Evolutionary conservation across 208 protist genomes (phyloP).

Genomic region (Jaenimonas drosophilae): DNA sequence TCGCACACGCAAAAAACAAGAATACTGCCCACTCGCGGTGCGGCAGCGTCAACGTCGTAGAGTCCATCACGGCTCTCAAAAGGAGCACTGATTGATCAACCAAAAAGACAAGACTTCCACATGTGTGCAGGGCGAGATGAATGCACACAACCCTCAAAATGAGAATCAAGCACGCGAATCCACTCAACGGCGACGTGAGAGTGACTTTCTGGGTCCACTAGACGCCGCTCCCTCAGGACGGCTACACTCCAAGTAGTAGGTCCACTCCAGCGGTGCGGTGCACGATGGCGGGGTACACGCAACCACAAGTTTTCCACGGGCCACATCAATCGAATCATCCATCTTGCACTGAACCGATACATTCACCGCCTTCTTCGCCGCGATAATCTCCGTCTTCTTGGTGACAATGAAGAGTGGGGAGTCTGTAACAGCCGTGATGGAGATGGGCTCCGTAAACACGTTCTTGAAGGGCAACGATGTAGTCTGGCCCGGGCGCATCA

Average conservation of each 20-base stretch:
- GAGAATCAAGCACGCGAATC: too few species aligned
- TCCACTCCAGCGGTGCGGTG: conserved; percentile 53
- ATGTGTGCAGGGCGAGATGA: too few species aligned
- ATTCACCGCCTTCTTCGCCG: conserved; percentile 73
- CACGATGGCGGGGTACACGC: conserved; percentile 28
- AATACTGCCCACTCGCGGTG: background rate
- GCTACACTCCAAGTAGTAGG: conserved; percentile 78
- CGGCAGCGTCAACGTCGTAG: too few species aligned
- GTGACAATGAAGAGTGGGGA: conserved; percentile 68
- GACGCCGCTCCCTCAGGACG: too few species aligned
- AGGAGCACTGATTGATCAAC: too few species aligned
- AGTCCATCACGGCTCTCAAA: too few species aligned
- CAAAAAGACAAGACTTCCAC: too few species aligned
- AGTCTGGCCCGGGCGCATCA: conserved; percentile 46
- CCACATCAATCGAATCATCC: conserved; percentile 11
- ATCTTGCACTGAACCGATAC: conserved; percentile 70
- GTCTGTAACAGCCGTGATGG: conserved; percentile 78
- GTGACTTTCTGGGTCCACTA: too few species aligned
- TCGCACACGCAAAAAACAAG: background rate
- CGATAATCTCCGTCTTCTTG: conserved; percentile 68
- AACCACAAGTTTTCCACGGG: conserved; percentile 34
- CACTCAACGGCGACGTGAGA: too few species aligned
- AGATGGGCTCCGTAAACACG: conserved; percentile 82
- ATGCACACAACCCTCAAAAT: too few species aligned
- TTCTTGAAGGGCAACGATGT: conserved; percentile 89